Conservation (phyloP, 345 rosid genomes). For the Citrus unshiu region DNA sequence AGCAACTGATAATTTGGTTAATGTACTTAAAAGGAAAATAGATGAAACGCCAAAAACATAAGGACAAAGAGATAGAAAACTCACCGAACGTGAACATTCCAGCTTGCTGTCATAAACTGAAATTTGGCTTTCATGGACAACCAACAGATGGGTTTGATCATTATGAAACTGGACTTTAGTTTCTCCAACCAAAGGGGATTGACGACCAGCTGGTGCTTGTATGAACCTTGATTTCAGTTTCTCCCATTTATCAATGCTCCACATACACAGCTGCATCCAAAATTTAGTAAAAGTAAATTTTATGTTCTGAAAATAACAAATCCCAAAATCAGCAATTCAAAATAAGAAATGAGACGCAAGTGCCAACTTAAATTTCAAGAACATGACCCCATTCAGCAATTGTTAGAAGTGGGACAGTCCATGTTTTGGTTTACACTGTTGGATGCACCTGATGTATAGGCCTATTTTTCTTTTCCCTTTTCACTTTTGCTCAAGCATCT, state of each 20-base stretch:
- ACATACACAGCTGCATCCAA: conserved; percentile 52
- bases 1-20: neutral
- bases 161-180: conserved; percentile 49
- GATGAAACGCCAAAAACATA: neutral
- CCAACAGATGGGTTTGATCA: conserved; percentile 43
- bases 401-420: neutral
- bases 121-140: conserved; percentile 44
- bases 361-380: neutral
- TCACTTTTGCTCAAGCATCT: neutral
- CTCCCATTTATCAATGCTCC: conserved; percentile 86
- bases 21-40: neutral
- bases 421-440: neutral
- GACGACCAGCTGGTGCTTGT: conserved; percentile 38
- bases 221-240: conserved; percentile 39
- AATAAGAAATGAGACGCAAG: neutral
- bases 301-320: neutral
- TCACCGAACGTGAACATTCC: conserved; percentile 40
- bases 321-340: neutral
- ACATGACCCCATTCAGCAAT: neutral
- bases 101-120: conserved; percentile 44
- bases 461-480: neutral
- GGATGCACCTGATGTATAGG: neutral
- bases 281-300: neutral
- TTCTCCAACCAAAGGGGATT: conserved; percentile 33
- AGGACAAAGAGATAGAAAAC: conserved; percentile 3